These are phyloP conservation scores for Penicillium sclerotiorum DNA, from an alignment of 2,329 filamentous ascomycete species.

Conservation along the genomic window DNA sequence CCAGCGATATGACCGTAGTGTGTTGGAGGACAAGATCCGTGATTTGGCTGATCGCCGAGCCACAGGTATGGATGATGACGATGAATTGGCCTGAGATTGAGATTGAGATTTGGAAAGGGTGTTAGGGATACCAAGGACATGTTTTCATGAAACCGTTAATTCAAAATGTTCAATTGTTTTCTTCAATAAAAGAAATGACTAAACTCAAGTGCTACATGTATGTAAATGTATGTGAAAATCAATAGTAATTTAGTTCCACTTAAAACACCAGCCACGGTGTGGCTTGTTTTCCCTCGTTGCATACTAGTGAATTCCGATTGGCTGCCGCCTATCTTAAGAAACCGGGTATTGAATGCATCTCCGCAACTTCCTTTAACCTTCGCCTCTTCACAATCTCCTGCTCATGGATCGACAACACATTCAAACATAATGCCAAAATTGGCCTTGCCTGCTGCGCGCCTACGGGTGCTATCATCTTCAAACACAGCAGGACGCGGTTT, in stretches of 20 bases:
- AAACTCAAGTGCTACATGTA: too few relatives aligned
- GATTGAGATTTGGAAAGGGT: not conserved
- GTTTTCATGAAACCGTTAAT: too few relatives aligned
- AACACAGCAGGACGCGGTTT: constrained; percentile 25
- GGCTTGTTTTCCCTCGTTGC: constrained; percentile 8
- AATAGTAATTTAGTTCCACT: too few relatives aligned
- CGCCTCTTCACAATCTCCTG: not conserved
- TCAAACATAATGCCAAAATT: constrained; percentile 34
- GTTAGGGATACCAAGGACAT: constrained; percentile 8
- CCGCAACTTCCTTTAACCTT: constrained; percentile 7
- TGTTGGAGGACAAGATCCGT: constrained; percentile 87
- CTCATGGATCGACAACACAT: constrained; percentile 17
- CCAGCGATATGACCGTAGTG: constrained; percentile 74
- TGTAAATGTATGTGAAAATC: too few relatives aligned
- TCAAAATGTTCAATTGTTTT: too few relatives aligned
- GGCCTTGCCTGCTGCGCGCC: constrained; percentile 14
- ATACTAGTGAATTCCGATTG: constrained; percentile 21
- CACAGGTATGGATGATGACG: constrained; percentile 61
- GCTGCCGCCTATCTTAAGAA: constrained; percentile 10
- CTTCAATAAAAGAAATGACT: too few relatives aligned
- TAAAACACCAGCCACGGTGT: too few relatives aligned
- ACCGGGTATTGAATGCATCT: constrained; percentile 8
- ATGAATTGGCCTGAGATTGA: constrained; percentile 36
- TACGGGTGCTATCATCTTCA: constrained; percentile 7
- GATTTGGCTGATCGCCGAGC: constrained; percentile 75